Conservation (phyloP, 306 rosid species). For the Carpinus fangiana region DNA sequence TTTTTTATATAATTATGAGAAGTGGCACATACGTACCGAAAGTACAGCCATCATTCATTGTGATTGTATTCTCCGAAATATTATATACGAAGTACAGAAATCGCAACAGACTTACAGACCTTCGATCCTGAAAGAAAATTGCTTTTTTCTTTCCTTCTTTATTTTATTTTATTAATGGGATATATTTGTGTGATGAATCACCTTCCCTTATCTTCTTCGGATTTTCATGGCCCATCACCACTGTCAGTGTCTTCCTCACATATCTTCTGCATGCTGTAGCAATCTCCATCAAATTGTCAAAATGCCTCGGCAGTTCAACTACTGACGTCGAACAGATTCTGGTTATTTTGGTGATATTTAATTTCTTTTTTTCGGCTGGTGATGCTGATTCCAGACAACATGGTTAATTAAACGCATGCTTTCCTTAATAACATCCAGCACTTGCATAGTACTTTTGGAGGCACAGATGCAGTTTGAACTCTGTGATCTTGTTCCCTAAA, state of each 20-base stretch:
- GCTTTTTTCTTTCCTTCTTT: background rate
- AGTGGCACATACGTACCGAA: no score
- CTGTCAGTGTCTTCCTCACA: slow-evolving; percentile 13
- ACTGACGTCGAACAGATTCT: background rate
- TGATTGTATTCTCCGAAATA: slow-evolving; percentile 38
- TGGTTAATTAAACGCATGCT: background rate
- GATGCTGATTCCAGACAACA: background rate
- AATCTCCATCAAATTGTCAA: background rate
- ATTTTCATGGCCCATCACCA: slow-evolving; percentile 23
- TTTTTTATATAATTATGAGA: no score
- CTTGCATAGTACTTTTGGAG: background rate
- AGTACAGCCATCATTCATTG: slow-evolving; percentile 33
- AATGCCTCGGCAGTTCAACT: background rate
- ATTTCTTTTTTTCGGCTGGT: background rate
- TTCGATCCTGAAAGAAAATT: background rate
- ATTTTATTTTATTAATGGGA: slow-evolving; percentile 12
- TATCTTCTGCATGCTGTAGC: slow-evolving; percentile 14
- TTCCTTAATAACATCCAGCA: background rate
- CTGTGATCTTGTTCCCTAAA: background rate
- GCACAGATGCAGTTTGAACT: background rate
- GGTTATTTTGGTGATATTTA: background rate
- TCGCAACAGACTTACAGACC: slow-evolving; percentile 43
- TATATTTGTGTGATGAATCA: slow-evolving; percentile 3
- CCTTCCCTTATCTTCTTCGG: slow-evolving; percentile 39
- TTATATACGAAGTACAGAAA: slow-evolving; percentile 49